Conservation (phyloP, 2,329 filamentous ascomycete species). For the Xylaria digitata region DNA sequence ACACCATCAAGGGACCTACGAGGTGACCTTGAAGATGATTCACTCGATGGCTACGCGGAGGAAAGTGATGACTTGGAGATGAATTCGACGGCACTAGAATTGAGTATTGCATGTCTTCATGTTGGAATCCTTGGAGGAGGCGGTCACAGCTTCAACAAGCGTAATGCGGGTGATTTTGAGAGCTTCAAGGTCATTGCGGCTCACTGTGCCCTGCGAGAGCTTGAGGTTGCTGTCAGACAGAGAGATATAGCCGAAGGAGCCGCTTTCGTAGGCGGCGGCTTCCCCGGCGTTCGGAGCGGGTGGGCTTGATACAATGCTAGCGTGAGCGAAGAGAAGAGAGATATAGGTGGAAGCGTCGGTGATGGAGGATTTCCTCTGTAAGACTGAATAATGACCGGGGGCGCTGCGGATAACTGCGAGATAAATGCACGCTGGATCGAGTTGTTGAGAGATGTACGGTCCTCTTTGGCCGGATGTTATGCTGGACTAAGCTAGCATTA, state of each 20-base stretch:
- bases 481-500: background rate
- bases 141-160: constrained; percentile 16
- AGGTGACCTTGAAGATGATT: constrained; percentile 26
- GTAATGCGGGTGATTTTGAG: constrained; percentile 40
- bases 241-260: constrained; percentile 36
- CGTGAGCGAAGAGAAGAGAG: background rate
- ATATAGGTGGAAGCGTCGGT: background rate
- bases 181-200: constrained; percentile 50
- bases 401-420: background rate
- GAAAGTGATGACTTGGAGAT: background rate
- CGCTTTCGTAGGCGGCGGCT: constrained; percentile 36
- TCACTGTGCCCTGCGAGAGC: constrained; percentile 47
- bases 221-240: constrained; percentile 43
- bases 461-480: background rate
- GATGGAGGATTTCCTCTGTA: constrained; percentile 1
- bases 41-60: constrained; percentile 9
- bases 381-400: background rate
- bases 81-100: constrained; percentile 41
- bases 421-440: background rate
- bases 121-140: constrained; percentile 31
- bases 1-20: constrained; percentile 26
- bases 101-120: constrained; percentile 49
- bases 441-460: background rate
- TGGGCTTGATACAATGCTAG: constrained; percentile 13
- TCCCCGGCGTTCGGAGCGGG: constrained; percentile 35